A percentile compares a stretch with the other conserved stretches of the same genome.
Conservation (phyloP, 2,329 filamentous ascomycete genomes). For the Exophiala lecanii-corni region DNA sequence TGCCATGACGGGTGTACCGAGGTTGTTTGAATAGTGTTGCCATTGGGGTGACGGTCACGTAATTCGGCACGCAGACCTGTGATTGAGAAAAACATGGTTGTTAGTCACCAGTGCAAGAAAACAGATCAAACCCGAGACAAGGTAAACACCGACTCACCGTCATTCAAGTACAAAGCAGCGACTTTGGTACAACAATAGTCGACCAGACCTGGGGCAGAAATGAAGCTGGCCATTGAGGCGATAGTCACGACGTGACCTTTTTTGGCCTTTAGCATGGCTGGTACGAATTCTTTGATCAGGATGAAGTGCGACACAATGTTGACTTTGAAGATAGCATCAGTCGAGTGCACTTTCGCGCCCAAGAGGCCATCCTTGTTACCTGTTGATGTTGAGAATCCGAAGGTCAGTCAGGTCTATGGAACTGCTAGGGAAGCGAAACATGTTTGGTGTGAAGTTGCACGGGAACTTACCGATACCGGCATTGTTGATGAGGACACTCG, state of each 20-base stretch:
- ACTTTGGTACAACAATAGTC: constrained; percentile 67
- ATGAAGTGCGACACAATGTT: constrained; percentile 66
- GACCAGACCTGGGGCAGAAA: constrained; percentile 58
- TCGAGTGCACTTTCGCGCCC: constrained; percentile 51
- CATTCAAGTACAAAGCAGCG: constrained; percentile 63
- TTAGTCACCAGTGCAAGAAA: no score
- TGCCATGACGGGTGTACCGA: constrained; percentile 25
- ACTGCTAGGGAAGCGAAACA: no score
- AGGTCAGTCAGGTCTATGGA: no score
- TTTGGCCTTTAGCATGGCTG: constrained; percentile 57
- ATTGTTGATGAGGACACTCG: constrained; percentile 69
- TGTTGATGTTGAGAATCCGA: no score
- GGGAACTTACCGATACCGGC: constrained; percentile 57
- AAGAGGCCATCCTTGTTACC: no score
- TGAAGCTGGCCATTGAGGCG: constrained; percentile 59
- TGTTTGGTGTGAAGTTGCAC: no score
- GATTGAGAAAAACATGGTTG: no score
- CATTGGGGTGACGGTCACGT: constrained; percentile 45
- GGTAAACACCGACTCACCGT: no score
- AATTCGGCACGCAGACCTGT: constrained; percentile 51
- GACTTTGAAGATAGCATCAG: constrained; percentile 66
- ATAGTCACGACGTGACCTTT: constrained; percentile 72
- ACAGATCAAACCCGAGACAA: neutral
- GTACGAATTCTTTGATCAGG: constrained; percentile 63
- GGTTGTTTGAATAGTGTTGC: constrained; percentile 21